A percentile compares a stretch with the other conserved stretches of the same genome.
Conservation (phyloP, 1,284 basidiomycete species). For the Ceraceosorus bombacis region DNA sequence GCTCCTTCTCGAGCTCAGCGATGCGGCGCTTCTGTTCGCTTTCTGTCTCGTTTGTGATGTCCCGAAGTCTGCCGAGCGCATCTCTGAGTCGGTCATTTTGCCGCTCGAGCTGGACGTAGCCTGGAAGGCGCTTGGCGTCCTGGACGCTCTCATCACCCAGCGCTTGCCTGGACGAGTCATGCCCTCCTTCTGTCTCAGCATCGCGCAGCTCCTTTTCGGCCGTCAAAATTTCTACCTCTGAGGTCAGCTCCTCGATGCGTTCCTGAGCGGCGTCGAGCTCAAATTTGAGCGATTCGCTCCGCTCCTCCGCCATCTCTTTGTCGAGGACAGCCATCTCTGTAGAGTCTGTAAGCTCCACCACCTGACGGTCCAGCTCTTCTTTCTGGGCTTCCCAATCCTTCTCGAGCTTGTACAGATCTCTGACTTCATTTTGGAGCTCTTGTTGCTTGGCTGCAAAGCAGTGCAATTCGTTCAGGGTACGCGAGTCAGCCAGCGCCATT, state of each 20-base stretch:
- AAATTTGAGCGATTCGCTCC: conserved; percentile 68
- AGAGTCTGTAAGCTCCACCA: conserved; percentile 50
- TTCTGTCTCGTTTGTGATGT: conserved; percentile 79
- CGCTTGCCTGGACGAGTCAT: background rate
- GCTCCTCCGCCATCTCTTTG: conserved; percentile 93
- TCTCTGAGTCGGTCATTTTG: conserved; percentile 93
- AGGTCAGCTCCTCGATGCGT: conserved; percentile 68
- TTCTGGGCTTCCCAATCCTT: conserved; percentile 32
- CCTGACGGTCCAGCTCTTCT: conserved; percentile 14
- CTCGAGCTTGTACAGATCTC: conserved; percentile 33
- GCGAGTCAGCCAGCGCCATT: background rate
- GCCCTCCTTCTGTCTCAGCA: background rate
- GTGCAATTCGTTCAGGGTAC: background rate
- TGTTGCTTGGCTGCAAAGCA: conserved; percentile 19
- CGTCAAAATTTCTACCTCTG: conserved; percentile 73
- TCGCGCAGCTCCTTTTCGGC: conserved; percentile 52
- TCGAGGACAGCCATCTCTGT: conserved; percentile 91
- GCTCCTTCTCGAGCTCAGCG: conserved; percentile 79
- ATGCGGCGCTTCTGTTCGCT: conserved; percentile 74
- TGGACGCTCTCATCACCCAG: conserved; percentile 2
- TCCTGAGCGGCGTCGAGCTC: conserved; percentile 73
- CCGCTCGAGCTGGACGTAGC: conserved; percentile 75
- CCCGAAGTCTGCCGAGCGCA: conserved; percentile 76
- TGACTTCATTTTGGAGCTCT: conserved; percentile 32
- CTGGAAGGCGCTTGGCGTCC: conserved; percentile 17